Base-by-base conservation (phyloP, 1,284 basidiomycete genomes). In the Trichosporon faecale region DNA sequence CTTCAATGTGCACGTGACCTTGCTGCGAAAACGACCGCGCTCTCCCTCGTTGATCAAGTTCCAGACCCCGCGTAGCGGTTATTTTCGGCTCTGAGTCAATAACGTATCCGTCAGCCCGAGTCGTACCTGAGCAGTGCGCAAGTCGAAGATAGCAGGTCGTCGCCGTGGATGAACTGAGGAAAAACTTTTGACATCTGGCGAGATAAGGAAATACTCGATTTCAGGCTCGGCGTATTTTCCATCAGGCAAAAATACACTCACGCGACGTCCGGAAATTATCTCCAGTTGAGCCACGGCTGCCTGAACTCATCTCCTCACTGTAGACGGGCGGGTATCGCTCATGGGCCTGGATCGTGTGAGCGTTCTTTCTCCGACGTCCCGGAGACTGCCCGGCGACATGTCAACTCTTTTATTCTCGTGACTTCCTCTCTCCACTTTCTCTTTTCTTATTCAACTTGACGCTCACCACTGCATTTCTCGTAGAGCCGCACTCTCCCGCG, bases 181-280 rank as follows among this genome's bases (percentile, higher is more conserved):
- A 33, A 27, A 61, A 31, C 57, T 61, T 4, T 29, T n/a, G 27
- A 7, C 21, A 0, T 31, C 16, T 31, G 14, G 16, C 57, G 16
- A 61, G 57, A 61, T 61, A 61, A 61, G 57, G 57, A 33, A 61
- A 33, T 31, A 31, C 27, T 61, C 27, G 29, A 61, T n/a, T 61
- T 61, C 57, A 61, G 57, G 57, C 57, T 61, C 57, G 57, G 57
- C 27, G 8, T 61, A 61, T 61, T 61, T 31, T 61, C 57, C 27
- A 31, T 31, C 57, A 31, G 57, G 57, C 27, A 61, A 31, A 61
- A 61, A 7, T 29, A 6, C 16, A 18, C 8, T 2, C n/a, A 11
- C 21, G 21, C 11, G 49, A 52, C 49, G 3, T 11, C 23, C 49
- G 21, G 49, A 25, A 2, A 23, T 52, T 25, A 23, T 23, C 9